phyloP scores from a whole-genome alignment of 306 rosid genomes.

The Morella rubra region DNA sequence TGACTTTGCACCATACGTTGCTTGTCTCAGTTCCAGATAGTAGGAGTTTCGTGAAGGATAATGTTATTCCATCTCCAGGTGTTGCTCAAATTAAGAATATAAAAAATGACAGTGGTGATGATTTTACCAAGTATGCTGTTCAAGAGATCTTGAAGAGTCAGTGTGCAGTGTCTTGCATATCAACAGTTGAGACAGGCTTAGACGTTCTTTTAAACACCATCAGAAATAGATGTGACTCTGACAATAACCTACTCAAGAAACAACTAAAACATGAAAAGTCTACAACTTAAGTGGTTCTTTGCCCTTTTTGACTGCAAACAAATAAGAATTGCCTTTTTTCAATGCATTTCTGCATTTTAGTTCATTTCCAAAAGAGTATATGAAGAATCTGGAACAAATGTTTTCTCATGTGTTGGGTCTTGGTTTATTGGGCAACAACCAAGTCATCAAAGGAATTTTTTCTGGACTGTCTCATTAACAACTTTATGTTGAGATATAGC shows the following conservation, averaged over 20 bases:
- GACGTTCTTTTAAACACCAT: slow-evolving; percentile 14
- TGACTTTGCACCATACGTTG: slow-evolving; percentile 8
- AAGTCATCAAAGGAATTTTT: neutral
- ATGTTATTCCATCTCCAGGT: neutral
- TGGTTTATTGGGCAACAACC: neutral
- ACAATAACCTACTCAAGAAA: slow-evolving; percentile 28
- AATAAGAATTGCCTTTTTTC: neutral
- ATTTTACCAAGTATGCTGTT: slow-evolving; percentile 28
- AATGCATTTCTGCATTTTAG: too few relatives aligned
- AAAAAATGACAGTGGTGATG: slow-evolving; percentile 11
- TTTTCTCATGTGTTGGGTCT: neutral
- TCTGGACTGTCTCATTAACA: neutral
- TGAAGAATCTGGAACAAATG: neutral
- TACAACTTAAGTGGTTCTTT: slow-evolving; percentile 29
- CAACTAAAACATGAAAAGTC: slow-evolving; percentile 17
- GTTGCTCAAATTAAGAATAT: slow-evolving; percentile 3
- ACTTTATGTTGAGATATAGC: neutral
- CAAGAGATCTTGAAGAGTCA: slow-evolving; percentile 33
- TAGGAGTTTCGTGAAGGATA: neutral
- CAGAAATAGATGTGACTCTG: slow-evolving; percentile 15
- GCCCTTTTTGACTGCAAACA: neutral
- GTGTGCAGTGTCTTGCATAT: slow-evolving; percentile 26
- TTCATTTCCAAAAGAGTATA: too few relatives aligned
- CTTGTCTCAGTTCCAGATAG: neutral
- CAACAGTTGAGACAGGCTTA: slow-evolving; percentile 31